Evolutionary conservation across 1,139 yeast genomes (phyloP), one percentile per base, ranked within the genome.

Genomic region (Ogataea hybrid): DNA sequence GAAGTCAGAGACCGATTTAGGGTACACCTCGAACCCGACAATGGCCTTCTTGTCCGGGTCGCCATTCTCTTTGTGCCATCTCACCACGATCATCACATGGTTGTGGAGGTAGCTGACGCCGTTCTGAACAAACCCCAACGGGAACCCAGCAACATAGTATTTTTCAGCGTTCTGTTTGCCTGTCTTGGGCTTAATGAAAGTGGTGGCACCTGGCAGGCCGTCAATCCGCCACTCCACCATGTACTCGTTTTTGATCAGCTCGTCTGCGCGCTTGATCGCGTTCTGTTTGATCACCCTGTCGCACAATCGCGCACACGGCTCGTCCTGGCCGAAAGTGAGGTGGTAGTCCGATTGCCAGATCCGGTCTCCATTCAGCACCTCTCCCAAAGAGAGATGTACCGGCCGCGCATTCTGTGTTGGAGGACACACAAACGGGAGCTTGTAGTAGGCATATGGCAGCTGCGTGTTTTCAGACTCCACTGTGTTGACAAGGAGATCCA

Each of bases 21-120:
- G 96, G 57, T 88, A 88, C 7, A 87, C 88, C 65, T 89, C 97
- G 54, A 88, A 86, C 0, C 96, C 97, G 17, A 88, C 96, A 53
- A 89, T 85, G 2, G 85, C 75, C 51, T 74, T 68, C 39, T 68
- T 61, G 21, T 43, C 38, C 6, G 54, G 51, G 41, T 56, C 55
- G 3, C 73, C 73, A 15, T 63, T 56, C 52, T 81, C 83, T 22
- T 71, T 69, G 51, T 88, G 84, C 63, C 81, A 85, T 55, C 96
- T 73, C 35, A 89, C 71, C 16, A 88, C 92, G 47, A 89, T 59
- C 81, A 84, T 83, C 9, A 84, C 80, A 60, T 89, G 96, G 59
- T 87, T 89, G 61, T 88, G 79, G 28, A 88, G 52, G 57, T 78
- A 84, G 9, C 81, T 68, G 29, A 73, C 64, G 15, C 73, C 84